Conservation (phyloP, 148 eudicot genomes). For the Cornus kousa region DNA sequence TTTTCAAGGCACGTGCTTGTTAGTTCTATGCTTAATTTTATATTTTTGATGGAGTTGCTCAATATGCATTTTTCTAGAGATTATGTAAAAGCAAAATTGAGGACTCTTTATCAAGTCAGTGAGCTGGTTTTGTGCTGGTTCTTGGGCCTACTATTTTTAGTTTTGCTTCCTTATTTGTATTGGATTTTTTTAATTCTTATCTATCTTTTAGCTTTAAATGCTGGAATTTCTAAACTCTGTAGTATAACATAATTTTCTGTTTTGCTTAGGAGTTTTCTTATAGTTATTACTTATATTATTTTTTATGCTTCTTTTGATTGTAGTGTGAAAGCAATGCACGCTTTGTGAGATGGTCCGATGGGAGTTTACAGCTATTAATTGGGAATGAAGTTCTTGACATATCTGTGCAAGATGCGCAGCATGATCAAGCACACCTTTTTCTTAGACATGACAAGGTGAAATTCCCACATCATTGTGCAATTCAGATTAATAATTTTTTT, state of each 20-base stretch:
- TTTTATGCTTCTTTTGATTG: slow-evolving; percentile 12
- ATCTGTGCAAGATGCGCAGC: slow-evolving; percentile 94
- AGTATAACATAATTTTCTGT: background rate
- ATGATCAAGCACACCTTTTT: slow-evolving; percentile 88
- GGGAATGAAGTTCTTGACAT: slow-evolving; percentile 99
- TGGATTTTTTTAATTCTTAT: background rate
- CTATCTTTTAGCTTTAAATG: background rate
- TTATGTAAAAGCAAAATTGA: too few species aligned
- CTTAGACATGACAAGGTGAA: slow-evolving; percentile 89
- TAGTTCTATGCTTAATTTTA: background rate
- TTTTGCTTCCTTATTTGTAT: background rate
- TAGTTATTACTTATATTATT: background rate
- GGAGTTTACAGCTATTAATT: slow-evolving; percentile 78
- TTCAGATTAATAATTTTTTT: too few species aligned
- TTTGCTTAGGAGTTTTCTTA: background rate
- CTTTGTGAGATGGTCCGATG: slow-evolving; percentile 98
- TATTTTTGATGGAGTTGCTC: background rate
- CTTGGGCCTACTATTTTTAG: background rate
- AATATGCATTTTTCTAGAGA: background rate
- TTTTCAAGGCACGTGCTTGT: background rate
- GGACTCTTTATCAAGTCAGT: too few species aligned
- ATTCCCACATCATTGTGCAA: too few species aligned
- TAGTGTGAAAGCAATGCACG: slow-evolving; percentile 98
- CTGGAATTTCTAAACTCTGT: background rate
- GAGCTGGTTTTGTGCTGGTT: too few species aligned